Base-by-base conservation (phyloP, 2,329 filamentous ascomycete genomes). In the Bipolaris cookei region DNA sequence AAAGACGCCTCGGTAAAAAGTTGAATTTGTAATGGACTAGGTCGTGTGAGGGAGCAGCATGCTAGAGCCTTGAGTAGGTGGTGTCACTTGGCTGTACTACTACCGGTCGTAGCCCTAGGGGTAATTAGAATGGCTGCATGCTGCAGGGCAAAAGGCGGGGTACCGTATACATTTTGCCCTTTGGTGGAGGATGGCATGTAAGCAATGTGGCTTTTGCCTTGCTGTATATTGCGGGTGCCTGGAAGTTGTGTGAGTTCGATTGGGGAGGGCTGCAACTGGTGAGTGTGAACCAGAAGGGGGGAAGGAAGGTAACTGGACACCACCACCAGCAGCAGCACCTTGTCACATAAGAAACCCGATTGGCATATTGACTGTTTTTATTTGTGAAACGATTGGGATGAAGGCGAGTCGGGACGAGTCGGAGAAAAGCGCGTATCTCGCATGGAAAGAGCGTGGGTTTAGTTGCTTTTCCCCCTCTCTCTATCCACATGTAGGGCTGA, bases 61-160 rank as follows among this genome's bases (percentile, higher is more conserved):
- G 30, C 28, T 45, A 16, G 6, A 16, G 20, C 28, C 28, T 10
- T 11, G 28, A 30, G 28, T 30, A 30, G 3, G 10, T 30, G 28
- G 28, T 30, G 28, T 30, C 25, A 45, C 42, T 45, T 45, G 30
- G 42, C 28, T 32, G n/a, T 45, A 45, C 28, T 30, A 13, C 28
- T 30, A 30, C 28, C 28, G 28, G 28, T 30, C 7, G 10, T 4
- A 30, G 28, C 28, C 10, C 28, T 30, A 11, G 28, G 28, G 28
- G 7, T 10, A 30, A 30, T 30, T 30, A 30, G 28, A 30, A 10
- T 30, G 7, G 28, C 28, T 30, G 25, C 23, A 45, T 20, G 16
- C 42, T 45, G 42, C 25, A 45, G 28, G 42, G 25, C n/a, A 32
- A 45, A 45, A 45, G 11, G 25, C 42, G 42, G 42, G 42, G 25